phyloP scores from a whole-genome alignment of 2,329 filamentous ascomycete genomes.

The Blastomyces silverae region DNA sequence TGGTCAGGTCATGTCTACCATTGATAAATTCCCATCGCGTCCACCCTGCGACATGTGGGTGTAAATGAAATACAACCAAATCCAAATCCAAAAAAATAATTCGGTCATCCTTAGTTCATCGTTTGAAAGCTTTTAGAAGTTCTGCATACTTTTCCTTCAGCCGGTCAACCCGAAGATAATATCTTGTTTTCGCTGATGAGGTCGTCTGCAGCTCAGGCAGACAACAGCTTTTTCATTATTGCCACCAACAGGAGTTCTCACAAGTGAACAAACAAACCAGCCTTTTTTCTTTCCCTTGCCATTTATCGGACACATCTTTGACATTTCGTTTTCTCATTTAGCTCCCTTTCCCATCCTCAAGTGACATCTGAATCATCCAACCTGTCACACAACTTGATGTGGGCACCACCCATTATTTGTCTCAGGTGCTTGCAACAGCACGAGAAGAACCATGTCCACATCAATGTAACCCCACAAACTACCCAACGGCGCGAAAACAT shows the following conservation, averaged over 20 bases:
- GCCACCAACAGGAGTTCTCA: not conserved
- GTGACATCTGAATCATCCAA: conserved; percentile 1
- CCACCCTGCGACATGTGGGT: not conserved
- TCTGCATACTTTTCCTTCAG: not conserved
- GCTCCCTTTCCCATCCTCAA: not conserved
- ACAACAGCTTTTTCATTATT: not conserved
- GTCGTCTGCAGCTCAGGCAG: not conserved
- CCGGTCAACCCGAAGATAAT: not conserved
- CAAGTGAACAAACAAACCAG: not conserved
- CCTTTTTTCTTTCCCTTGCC: not conserved
- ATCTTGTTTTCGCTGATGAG: not conserved
- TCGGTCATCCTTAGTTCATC: not conserved
- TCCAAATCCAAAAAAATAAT: not conserved
- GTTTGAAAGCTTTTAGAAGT: not conserved
- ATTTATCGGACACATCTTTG: not conserved
- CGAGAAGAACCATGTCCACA: not conserved
- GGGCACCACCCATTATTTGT: not conserved
- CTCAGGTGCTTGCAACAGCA: not conserved
- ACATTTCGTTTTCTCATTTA: not conserved
- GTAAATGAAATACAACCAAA: not conserved
- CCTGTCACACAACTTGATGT: not conserved
- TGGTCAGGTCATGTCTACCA: not conserved
- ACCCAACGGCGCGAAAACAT: not conserved
- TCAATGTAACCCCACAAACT: not conserved
- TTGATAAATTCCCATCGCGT: not conserved